Evolutionary conservation across 441 rosid genomes (phyloP).

Genomic region (Pelargonium australe): DNA sequence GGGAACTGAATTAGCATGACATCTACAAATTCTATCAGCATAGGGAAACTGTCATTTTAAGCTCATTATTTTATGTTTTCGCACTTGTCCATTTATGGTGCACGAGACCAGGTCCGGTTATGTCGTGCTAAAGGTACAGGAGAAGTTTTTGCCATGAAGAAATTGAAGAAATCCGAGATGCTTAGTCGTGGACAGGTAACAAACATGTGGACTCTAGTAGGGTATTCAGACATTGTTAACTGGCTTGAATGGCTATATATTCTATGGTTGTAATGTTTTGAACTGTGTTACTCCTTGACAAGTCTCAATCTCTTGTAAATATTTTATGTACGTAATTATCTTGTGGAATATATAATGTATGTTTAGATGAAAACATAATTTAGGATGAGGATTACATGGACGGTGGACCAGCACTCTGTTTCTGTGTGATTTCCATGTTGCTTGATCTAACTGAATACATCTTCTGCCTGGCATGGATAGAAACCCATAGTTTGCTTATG

Average conservation of each 20-base stretch:
- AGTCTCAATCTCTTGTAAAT: neutral
- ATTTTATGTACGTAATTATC: neutral
- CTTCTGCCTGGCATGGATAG: neutral
- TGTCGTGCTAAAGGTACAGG: conserved; percentile 91
- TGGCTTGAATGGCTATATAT: neutral
- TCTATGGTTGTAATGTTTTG: neutral
- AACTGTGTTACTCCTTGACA: neutral
- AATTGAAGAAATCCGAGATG: conserved; percentile 97
- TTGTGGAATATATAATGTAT: neutral
- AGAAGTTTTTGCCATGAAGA: conserved; percentile 93
- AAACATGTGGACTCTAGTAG: neutral
- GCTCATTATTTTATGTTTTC: neutral
- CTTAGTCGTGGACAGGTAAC: conserved; percentile 88
- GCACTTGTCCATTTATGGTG: neutral
- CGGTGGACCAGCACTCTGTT: neutral
- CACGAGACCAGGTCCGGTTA: conserved; percentile 56
- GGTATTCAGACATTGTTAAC: neutral
- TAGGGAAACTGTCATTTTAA: neutral
- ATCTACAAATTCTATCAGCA: neutral
- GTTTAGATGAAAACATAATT: neutral
- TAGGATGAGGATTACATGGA: neutral
- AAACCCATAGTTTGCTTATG: neutral
- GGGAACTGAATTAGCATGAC: neutral
- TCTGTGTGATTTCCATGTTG: neutral
- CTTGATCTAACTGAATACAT: neutral